Evolutionary conservation across 768 basidiomycete species (phyloP), one percentile per base, ranked within the genome.

Genomic region (Xerocomellus amylosporus): DNA sequence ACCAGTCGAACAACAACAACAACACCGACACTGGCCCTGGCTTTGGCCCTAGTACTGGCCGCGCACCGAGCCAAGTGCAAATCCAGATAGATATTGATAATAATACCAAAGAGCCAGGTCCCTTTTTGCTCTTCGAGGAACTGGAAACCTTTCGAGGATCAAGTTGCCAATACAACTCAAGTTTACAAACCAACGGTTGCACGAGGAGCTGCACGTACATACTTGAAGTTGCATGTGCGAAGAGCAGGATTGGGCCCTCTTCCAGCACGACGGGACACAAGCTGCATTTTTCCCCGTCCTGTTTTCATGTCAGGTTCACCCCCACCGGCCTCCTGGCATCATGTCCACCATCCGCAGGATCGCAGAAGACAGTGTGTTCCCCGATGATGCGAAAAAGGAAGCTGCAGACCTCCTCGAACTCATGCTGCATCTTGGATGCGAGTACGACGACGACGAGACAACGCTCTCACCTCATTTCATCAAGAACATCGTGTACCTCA

Each of bases 371-470:
- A 96, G 97, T 6, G 80, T 87, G 17, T 94, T 93, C 80, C 93
- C 95, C 0, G 88, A 96, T 69, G 75, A 78, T 34, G 85, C 85
- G 0, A 74, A 82, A 51, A 80, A 84, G 48, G 87, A 88, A 55
- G 87, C 86, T 10, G 81, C 88, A 50, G 82, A 85, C 34, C 80
- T 98, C 8, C 77, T 96, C 64, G 75, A 83, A 41, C 81, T 95
- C 50, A 95, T 86, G 4, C 69, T 96, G 31, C 85, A 87, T 47
- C 73, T 90, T 36, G 95, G 88, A 8, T 86, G 92, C 54, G 97
- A 98, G 71, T 99, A 94, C 68, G 71, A 98, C 59, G 97, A 98
- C 61, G 80, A 97, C 46, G 96, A 99, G 71, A 83, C 90, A 51
- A 80, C 85, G 0, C 85, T 87, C 73, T 81, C 90, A 0, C 77